Evolutionary conservation across 2,329 filamentous ascomycete species (phyloP), one percentile per base, ranked within the genome.

Genomic region (Fusarium mundagurra): DNA sequence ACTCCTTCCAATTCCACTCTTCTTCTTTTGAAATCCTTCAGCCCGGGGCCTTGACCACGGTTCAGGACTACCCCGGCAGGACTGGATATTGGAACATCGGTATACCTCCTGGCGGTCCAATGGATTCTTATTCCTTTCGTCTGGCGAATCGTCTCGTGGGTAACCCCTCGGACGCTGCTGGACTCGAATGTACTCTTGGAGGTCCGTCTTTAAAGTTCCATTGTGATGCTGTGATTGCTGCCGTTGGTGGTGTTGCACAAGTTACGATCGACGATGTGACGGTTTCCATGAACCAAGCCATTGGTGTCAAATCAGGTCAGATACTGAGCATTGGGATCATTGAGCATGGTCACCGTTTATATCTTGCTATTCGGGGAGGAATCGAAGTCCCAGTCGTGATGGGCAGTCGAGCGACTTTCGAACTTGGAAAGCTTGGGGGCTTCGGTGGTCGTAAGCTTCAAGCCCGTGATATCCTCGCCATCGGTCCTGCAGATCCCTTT

Each of bases 21-120:
- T 66, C 75, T 7, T 77, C 79, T 1, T 67, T 86, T 17, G 82
- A 86, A 64, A 77, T 85, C 16, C 39, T 85, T 12, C 78, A 82
- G 0, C 77, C 82, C 1, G 83, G 83, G 0, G 67, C 77, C 5
- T 75, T 82, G 36, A 83, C 83, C 5, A 82, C 83, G 0, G 74
- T 85, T 11, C 84, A 86, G 54, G 84, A 86, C 50, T 83, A 79
- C 27, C 83, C 84, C 0, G 83, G 84, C 0, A 78, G 85, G 4
- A 78, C 76, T 18, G 81, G 81, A 0, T 81, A 82, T 34, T 84
- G 83, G 77, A 78, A 81, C 43, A 77, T 82, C 2, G 84, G 85
- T 1, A 81, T 86, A 14, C 84, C 85, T 1, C 81, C 80, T 3
- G 80, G 81, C 2, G 85, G 85, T 0, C 84, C 85, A 0, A 85